Conservation (phyloP, 805 yeast genomes). For the Kuraishia cidri region DNA sequence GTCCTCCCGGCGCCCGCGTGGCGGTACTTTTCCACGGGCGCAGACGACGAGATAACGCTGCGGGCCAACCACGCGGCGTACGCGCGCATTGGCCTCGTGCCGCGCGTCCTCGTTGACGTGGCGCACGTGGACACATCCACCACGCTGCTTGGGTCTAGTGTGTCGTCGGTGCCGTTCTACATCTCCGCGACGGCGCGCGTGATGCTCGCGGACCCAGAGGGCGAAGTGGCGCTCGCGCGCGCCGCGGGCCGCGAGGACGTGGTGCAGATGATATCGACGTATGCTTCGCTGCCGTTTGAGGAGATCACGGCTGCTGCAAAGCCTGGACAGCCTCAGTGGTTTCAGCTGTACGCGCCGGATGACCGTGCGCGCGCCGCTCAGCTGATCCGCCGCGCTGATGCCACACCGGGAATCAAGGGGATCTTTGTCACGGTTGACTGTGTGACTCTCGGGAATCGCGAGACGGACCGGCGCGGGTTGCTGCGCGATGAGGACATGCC, state of each 20-base stretch:
- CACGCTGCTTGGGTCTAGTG: slow-evolving; percentile 27
- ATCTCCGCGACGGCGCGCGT: slow-evolving; percentile 36
- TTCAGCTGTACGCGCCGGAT: slow-evolving; percentile 26
- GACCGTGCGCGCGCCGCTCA: slow-evolving; percentile 18
- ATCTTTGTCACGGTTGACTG: slow-evolving; percentile 32
- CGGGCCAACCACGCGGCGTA: slow-evolving; percentile 34
- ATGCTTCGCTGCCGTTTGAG: slow-evolving; percentile 33
- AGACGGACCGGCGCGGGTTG: slow-evolving; percentile 25
- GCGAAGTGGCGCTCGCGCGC: slow-evolving; percentile 30
- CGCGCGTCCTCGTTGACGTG: slow-evolving; percentile 30
- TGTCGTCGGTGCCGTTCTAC: slow-evolving; percentile 30
- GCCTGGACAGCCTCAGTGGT: slow-evolving; percentile 29
- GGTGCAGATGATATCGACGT: slow-evolving; percentile 37
- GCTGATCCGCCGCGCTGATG: slow-evolving; percentile 22
- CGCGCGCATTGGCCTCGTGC: slow-evolving; percentile 30
- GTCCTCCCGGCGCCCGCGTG: slow-evolving; percentile 32
- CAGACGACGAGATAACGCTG: slow-evolving; percentile 35
- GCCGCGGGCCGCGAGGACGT: slow-evolving; percentile 25
- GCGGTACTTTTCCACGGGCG: slow-evolving; percentile 36
- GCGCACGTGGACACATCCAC: slow-evolving; percentile 24
- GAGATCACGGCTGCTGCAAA: slow-evolving; percentile 28
- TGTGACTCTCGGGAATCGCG: slow-evolving; percentile 32
- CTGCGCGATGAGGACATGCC: too few species aligned
- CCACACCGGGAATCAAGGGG: slow-evolving; percentile 23
- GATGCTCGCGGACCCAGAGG: slow-evolving; percentile 32